Evolutionary conservation across 805 yeast species (phyloP), one percentile per base, ranked within the genome.

Genomic region (Schwanniomyces vanrijiae): DNA sequence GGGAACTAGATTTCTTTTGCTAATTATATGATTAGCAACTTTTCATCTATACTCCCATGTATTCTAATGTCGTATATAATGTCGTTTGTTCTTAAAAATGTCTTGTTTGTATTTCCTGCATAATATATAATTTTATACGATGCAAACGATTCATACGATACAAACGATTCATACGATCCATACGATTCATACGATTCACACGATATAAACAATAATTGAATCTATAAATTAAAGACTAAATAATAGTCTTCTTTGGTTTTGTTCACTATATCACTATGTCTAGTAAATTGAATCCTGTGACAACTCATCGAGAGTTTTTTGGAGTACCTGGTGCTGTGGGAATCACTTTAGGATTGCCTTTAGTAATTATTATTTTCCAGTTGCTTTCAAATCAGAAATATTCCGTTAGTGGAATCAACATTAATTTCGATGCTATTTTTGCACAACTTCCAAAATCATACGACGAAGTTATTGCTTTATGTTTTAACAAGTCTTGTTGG

Each of bases 281-380:
- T 10, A 28, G 51, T 11, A 50, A 53, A 54, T 55, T 85, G 52
- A 92, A 92, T 59, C 97, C 97, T 3, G 64, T 59, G 40, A 89
- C 97, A 1, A 71, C 66, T 3, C 80, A 83, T 40, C 71, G 73
- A 49, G 98, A 92, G 64, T 92, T 92, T 64, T 77, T 78, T 26
- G 99, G 99, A 0, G 65, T 77, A 4, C 64, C 78, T 0, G 99
- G 99, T 4, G 90, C 94, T 0, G 37, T 81, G 1, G 76, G 73
- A 3, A 79, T 92, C 47, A 68, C 92, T 0, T 13, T 81, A 1
- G 86, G 86, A 1, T 71, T 92, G 20, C 96, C 97, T 0, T 38
- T 74, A 0, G 69, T 89, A 9, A 75, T 87, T 14, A 65, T 83
- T 9, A 65, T 77, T 20, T 73, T 91, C 47, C 83, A 82, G 45